A percentile compares a stretch with the other conserved stretches of the same genome.
Conservation (phyloP, 257 asterid genomes). For the Nicotiana benthamiana region DNA sequence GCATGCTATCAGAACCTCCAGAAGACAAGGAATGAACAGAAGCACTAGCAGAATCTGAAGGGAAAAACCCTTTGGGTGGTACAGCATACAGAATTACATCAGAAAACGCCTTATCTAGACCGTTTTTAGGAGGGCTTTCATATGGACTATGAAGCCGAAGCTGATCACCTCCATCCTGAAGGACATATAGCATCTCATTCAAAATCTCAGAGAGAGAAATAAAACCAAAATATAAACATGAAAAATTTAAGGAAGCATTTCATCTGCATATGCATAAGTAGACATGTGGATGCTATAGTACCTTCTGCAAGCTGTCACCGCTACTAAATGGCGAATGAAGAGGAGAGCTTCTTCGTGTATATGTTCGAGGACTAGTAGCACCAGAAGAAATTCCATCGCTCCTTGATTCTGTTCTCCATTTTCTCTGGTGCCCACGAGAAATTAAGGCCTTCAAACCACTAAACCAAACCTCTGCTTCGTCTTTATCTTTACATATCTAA, state of each 20-base stretch:
- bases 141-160: slow-evolving; percentile 69
- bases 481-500: slow-evolving; percentile 94
- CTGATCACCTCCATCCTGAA: slow-evolving; percentile 71
- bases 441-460: slow-evolving; percentile 89
- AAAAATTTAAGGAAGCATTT: background rate
- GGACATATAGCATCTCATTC: slow-evolving; percentile 19
- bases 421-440: slow-evolving; percentile 73
- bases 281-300: slow-evolving; percentile 8
- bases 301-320: slow-evolving; percentile 77
- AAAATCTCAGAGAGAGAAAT: slow-evolving; percentile 5
- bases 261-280: slow-evolving; percentile 3
- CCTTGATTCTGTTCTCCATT: slow-evolving; percentile 82
- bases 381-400: slow-evolving; percentile 89
- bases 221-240: background rate
- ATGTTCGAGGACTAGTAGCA: slow-evolving; percentile 81
- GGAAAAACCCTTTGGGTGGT: slow-evolving; percentile 74
- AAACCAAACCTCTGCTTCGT: slow-evolving; percentile 98
- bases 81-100: slow-evolving; percentile 58
- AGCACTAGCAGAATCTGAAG: slow-evolving; percentile 66
- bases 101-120: slow-evolving; percentile 61
- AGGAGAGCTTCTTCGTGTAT: slow-evolving; percentile 84
- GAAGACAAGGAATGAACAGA: slow-evolving; percentile 74
- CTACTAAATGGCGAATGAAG: slow-evolving; percentile 77
- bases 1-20: slow-evolving; percentile 73
- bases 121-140: slow-evolving; percentile 81